Evolutionary conservation across 2,329 filamentous ascomycete genomes (phyloP).

Genomic region (Fusarium oligoseptatum): DNA sequence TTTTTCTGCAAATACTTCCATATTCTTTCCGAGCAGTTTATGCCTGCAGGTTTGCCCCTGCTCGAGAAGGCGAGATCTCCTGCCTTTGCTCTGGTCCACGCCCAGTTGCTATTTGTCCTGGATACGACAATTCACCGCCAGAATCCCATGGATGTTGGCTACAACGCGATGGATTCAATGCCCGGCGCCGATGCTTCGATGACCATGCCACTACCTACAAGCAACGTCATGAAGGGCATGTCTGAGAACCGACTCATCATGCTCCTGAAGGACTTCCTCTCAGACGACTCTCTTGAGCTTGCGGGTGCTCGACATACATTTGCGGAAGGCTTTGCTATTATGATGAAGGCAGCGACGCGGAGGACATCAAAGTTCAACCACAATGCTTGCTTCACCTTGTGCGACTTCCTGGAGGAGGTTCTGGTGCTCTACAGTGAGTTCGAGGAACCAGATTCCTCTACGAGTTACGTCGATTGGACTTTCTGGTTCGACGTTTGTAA

Average conservation of each 20-base stretch:
- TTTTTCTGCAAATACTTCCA: conserved; percentile 91
- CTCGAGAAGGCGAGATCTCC: conserved; percentile 75
- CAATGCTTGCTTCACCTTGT: conserved; percentile 87
- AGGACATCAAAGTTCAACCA: conserved; percentile 86
- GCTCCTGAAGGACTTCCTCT: conserved; percentile 83
- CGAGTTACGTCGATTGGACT: conserved; percentile 75
- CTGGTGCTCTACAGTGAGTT: conserved; percentile 71
- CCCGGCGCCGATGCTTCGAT: conserved; percentile 75
- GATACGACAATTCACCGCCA: conserved; percentile 89
- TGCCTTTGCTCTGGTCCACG: conserved; percentile 83
- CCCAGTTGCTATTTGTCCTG: conserved; percentile 82
- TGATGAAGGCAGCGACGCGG: conserved; percentile 81
- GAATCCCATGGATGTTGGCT: conserved; percentile 62
- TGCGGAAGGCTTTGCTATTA: conserved; percentile 78
- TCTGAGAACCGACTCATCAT: conserved; percentile 89
- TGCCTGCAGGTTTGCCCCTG: conserved; percentile 67
- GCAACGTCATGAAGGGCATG: conserved; percentile 83
- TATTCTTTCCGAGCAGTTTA: conserved; percentile 80
- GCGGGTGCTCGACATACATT: conserved; percentile 74
- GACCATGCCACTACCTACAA: conserved; percentile 72
- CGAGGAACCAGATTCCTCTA: conserved; percentile 56
- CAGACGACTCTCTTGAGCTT: conserved; percentile 56
- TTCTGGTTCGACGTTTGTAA: conserved; percentile 89
- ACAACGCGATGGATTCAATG: conserved; percentile 59
- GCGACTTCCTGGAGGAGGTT: conserved; percentile 89